Evolutionary conservation across 2,329 filamentous ascomycete genomes (phyloP).

Genomic region (Exserohilum turcica): DNA sequence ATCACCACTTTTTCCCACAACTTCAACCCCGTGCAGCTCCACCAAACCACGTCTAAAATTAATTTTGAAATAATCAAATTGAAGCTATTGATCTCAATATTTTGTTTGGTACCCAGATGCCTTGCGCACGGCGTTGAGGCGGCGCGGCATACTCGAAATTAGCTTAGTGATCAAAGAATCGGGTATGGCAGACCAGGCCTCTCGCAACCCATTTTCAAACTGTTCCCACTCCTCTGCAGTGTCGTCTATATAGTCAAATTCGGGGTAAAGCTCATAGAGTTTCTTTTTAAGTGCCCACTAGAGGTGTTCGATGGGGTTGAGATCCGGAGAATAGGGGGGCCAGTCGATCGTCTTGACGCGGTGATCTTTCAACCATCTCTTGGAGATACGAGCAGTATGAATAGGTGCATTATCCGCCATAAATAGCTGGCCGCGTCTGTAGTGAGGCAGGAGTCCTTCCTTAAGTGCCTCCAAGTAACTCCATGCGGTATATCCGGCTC

Average conservation of each 20-base stretch:
- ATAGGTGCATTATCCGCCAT: constrained; percentile 31
- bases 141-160: constrained; percentile 9
- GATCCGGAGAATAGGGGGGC: constrained; percentile 27
- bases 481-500: constrained; percentile 9
- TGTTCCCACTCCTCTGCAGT: constrained; percentile 2
- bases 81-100: neutral
- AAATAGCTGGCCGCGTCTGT: constrained; percentile 11
- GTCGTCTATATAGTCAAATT: constrained; percentile 9
- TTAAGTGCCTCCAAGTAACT: constrained; percentile 10
- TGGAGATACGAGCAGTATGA: constrained; percentile 16
- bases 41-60: neutral
- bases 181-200: constrained; percentile 10
- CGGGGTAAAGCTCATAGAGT: constrained; percentile 8
- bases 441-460: constrained; percentile 7
- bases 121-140: neutral
- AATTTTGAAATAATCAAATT: neutral
- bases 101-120: neutral
- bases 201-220: neutral
- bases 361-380: constrained; percentile 3
- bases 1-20: too few species aligned
- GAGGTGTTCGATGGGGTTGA: constrained; percentile 32
- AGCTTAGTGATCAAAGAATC: constrained; percentile 1
- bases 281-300: constrained; percentile 28
- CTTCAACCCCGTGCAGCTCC: too few species aligned
- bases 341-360: constrained; percentile 2